Conservation (phyloP, 129 eudicot genomes). For the Sambucus nigra region DNA sequence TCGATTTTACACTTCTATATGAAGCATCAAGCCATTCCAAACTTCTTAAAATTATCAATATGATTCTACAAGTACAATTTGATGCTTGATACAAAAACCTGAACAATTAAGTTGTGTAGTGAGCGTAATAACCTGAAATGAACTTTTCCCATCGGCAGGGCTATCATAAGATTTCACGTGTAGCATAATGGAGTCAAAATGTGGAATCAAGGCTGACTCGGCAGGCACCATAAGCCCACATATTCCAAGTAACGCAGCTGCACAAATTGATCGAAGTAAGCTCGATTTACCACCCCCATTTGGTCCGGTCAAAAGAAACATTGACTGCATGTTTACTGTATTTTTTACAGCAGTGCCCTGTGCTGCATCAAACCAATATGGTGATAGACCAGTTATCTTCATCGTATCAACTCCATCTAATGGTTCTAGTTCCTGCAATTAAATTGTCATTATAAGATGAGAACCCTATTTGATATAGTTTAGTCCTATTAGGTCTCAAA, state of each 20-base stretch:
- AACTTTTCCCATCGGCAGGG: conserved; percentile 99
- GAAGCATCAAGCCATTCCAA: no score
- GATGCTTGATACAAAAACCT: no score
- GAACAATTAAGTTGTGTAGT: no score
- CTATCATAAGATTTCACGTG: conserved; percentile 96
- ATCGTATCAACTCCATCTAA: conserved; percentile 29
- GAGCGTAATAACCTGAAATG: conserved; percentile 99
- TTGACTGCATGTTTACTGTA: conserved; percentile 66
- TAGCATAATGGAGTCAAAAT: conserved; percentile 88
- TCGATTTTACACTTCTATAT: no score
- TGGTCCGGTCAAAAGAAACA: conserved; percentile 92
- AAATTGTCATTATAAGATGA: no score
- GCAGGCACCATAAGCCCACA: conserved; percentile 98
- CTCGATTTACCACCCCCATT: conserved; percentile 99
- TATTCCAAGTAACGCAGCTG: conserved; percentile 83
- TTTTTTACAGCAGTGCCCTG: conserved; percentile 74
- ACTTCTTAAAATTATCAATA: no score
- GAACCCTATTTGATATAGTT: no score
- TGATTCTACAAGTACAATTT: no score
- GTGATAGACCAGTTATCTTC: conserved; percentile 82
- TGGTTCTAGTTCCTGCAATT: conserved; percentile 35
- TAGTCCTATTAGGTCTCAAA: no score
- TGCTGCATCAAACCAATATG: conserved; percentile 93
- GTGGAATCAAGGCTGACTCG: conserved; percentile 77
- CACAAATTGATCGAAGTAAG: conserved; percentile 80